Conservation (phyloP, 768 basidiomycete genomes). For the Gautieria morchelliformis region DNA sequence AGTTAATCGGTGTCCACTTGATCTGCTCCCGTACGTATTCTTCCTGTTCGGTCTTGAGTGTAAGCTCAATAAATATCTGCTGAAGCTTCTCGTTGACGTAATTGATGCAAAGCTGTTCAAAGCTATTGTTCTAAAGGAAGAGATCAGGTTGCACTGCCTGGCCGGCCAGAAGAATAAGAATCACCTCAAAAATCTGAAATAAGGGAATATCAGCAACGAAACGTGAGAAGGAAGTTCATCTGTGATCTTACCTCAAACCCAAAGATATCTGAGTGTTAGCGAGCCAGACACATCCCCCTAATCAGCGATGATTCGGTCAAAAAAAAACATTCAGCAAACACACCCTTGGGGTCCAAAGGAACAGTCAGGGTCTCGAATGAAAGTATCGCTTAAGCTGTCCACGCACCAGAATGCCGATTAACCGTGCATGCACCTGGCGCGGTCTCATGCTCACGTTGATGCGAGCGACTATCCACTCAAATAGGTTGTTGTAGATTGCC, state of each 20-base stretch:
- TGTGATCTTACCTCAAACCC: conserved; percentile 3
- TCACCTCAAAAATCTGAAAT: conserved; percentile 84
- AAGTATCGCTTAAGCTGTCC: not conserved
- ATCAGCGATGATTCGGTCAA: not conserved
- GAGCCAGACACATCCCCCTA: not conserved
- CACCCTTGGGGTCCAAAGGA: not conserved
- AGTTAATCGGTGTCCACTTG: conserved; percentile 99
- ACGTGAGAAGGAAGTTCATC: not conserved
- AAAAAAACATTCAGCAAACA: not conserved
- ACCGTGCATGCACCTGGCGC: conserved; percentile 55
- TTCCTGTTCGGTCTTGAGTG: conserved; percentile 97
- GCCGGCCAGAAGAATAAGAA: not conserved
- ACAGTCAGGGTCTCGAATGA: not conserved
- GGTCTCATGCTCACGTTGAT: conserved; percentile 97
- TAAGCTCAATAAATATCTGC: conserved; percentile 98
- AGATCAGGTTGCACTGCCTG: not conserved
- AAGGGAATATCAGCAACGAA: not conserved
- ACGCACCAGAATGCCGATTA: conserved; percentile 86
- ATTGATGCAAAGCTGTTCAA: conserved; percentile 98
- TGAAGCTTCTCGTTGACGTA: conserved; percentile 99
- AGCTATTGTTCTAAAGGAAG: conserved; percentile 70
- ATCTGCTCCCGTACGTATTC: conserved; percentile 98
- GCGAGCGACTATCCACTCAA: conserved; percentile 98
- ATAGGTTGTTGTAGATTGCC: conserved; percentile 95
- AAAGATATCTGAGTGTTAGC: conserved; percentile 1